phyloP scores from a whole-genome alignment of 83 land plant genomes.

The Picea abies region DNA sequence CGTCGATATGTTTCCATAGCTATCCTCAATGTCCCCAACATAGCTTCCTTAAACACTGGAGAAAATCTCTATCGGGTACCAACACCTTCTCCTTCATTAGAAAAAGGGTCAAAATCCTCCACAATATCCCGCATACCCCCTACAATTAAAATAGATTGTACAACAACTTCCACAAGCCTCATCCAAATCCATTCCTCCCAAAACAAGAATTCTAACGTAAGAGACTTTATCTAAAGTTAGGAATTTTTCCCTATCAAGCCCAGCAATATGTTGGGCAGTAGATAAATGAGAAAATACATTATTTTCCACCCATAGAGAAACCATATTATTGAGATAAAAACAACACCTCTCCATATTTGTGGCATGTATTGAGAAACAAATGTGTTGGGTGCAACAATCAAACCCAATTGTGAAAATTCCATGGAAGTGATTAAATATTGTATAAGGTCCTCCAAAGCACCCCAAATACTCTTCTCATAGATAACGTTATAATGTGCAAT shows the following conservation, averaged over 20 bases:
- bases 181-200: constrained; percentile 85
- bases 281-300: constrained; percentile 52
- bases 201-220: constrained; percentile 62
- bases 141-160: constrained; percentile 86
- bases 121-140: constrained; percentile 95
- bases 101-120: constrained; percentile 75
- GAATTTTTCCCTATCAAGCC: constrained; percentile 61
- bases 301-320: constrained; percentile 93
- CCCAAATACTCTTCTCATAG: constrained; percentile 86
- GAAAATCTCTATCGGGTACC: constrained; percentile 96
- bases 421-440: constrained; percentile 61
- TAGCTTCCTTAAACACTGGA: constrained; percentile 76
- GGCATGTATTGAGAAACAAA: constrained; percentile 60
- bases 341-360: constrained; percentile 84
- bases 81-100: constrained; percentile 59
- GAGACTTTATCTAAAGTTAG: constrained; percentile 76
- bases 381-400: constrained; percentile 57
- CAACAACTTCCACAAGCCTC: constrained; percentile 93
- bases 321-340: constrained; percentile 76
- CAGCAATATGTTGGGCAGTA: constrained; percentile 29
- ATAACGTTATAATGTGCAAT: constrained; percentile 34
- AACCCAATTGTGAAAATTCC: too few relatives aligned
- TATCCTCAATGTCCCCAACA: constrained; percentile 63
- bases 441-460: constrained; percentile 86
- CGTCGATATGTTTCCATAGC: constrained; percentile 67